Percentiles rank a stretch among this genome's conserved stretches.
Evolutionary conservation across 306 rosid genomes (phyloP).

Genomic region (Casuarina glauca): DNA sequence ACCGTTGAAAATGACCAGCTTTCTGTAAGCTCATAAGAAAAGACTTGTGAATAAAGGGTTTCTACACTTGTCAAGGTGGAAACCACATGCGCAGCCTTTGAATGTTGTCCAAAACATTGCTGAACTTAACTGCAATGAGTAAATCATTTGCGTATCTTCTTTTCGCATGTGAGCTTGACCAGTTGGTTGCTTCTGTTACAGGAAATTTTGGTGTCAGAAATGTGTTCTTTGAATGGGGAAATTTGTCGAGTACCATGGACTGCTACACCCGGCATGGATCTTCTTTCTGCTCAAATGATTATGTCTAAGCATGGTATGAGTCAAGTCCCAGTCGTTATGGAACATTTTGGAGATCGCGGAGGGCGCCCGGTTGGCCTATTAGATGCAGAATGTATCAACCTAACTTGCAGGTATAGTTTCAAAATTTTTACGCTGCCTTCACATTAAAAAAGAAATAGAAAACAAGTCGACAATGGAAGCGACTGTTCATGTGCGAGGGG

Average conservation of each 20-base stretch:
- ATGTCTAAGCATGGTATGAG: conserved; percentile 64
- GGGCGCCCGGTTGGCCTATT: conserved; percentile 75
- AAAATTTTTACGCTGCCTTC: conserved; percentile 12
- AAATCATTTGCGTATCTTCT: conserved; percentile 8
- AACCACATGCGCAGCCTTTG: too few relatives aligned
- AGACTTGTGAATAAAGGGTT: not conserved
- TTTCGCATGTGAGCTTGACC: conserved; percentile 23
- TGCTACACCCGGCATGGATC: conserved; percentile 81
- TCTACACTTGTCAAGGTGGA: too few relatives aligned
- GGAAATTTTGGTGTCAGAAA: conserved; percentile 77
- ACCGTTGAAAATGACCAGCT: not conserved
- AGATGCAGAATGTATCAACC: conserved; percentile 66
- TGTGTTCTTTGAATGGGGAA: conserved; percentile 61
- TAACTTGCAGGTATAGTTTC: conserved; percentile 74
- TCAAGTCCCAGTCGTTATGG: conserved; percentile 67
- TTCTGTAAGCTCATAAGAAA: not conserved
- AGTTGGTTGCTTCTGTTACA: conserved; percentile 36
- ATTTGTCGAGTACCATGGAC: conserved; percentile 68
- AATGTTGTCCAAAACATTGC: not conserved
- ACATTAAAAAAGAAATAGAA: not conserved
- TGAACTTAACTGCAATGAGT: not conserved
- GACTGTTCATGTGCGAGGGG: not conserved
- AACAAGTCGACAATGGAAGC: not conserved
- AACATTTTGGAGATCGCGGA: conserved; percentile 41
- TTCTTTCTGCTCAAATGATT: conserved; percentile 61